Base-by-base conservation (phyloP, 2,329 filamentous ascomycete genomes). In the Penicillium sp. region DNA sequence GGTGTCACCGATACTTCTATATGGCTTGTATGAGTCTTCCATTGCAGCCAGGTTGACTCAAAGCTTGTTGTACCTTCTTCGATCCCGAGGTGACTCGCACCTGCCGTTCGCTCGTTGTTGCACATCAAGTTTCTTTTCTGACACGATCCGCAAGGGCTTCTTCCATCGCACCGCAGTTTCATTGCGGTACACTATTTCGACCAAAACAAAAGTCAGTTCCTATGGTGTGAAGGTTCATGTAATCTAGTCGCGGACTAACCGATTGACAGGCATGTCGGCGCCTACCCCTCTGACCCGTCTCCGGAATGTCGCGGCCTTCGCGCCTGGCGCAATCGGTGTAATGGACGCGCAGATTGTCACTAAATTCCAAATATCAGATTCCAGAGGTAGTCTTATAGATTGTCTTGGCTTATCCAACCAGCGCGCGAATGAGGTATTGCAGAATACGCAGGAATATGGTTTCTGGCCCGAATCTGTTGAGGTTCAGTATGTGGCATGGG, bases 261-360 rank as follows among this genome's bases (percentile, higher is more conserved):
- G 77, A 78, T 71, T 78, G 75, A 63, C 78, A 80, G 5, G 78
- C 78, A 76, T 80, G 78, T 50, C 77, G 76, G 35, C 77, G 67
- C 61, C 78, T 70, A 44, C 78, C 78, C 65, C 78, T 73, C 61
- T 78, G 75, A 10, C 77, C 76, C 0, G 77, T 78, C 60, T 77
- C 77, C 17, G 78, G 78, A 43, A 79, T 76, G 49, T 73, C 68
- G 36, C 72, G 73, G 62, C 77, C 71, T n/a, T 75, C 76, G 12
- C 78, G 72, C 59, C 75, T 68, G 33, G 71, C 59, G 56, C 78
- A 80, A 57, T 75, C 73, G 8, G 71, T 62, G 60, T 80, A 80
- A 59, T 80, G 78, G 59, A 78, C 77, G 53, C 78, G 75, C 13
- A 80, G 65, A 42, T 79, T 79, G 50, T 80, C 78, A 62, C 78